phyloP scores from a whole-genome alignment of 768 basidiomycete species.

The Postia placenta region DNA sequence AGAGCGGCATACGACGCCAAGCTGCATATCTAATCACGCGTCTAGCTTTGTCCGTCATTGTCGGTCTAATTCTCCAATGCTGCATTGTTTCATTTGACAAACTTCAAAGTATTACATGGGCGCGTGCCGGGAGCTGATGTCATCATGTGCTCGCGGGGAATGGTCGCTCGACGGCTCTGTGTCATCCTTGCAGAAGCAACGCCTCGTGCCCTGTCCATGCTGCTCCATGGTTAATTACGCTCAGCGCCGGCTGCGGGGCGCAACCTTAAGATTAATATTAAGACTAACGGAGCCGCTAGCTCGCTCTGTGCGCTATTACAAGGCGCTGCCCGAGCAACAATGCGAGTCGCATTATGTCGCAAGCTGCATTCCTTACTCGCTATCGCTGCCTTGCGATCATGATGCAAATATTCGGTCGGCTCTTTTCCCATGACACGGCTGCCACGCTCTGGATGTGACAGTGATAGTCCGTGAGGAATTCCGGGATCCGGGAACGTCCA shows the following conservation, averaged over 20 bases:
- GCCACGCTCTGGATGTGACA: background rate
- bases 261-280: no score
- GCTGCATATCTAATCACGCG: slow-evolving; percentile 2
- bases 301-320: no score
- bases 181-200: background rate
- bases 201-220: slow-evolving; percentile 6
- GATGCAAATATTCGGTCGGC: background rate
- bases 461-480: background rate
- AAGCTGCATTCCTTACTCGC: background rate
- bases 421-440: background rate
- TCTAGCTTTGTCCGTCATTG: background rate
- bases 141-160: background rate
- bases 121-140: background rate
- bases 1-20: slow-evolving; percentile 1
- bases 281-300: no score
- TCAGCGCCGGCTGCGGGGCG: no score
- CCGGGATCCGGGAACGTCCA: slow-evolving; percentile 3
- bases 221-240: no score
- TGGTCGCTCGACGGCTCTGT: background rate
- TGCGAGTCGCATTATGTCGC: background rate
- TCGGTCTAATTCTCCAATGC: background rate
- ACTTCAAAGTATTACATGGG: background rate
- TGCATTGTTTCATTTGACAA: background rate
- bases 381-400: background rate
- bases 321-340: background rate